Conservation (phyloP, 331 rosid genomes). For the Pyracantha coccinea region DNA sequence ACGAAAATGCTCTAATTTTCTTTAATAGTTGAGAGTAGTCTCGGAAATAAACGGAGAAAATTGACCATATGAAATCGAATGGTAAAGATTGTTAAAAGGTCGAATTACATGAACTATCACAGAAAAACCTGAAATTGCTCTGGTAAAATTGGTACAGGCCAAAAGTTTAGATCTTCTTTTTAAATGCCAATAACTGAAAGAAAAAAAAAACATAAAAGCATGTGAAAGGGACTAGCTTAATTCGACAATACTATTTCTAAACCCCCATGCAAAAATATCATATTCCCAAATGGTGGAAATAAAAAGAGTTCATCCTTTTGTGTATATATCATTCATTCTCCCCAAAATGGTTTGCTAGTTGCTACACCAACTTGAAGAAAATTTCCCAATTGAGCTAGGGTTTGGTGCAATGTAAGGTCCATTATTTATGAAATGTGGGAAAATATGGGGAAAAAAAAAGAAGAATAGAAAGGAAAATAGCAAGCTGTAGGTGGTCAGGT, state of each 20-base stretch:
- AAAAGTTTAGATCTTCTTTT: neutral
- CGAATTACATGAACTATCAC: too few species aligned
- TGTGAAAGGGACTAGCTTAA: neutral
- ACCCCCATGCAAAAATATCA: neutral
- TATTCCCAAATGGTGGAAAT: neutral
- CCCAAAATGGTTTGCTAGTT: neutral
- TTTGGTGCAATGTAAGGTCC: neutral
- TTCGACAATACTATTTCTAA: neutral
- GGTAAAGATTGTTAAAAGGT: neutral
- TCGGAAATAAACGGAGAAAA: too few species aligned
- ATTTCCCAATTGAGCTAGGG: neutral
- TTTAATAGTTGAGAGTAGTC: too few species aligned
- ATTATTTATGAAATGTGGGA: slow-evolving; percentile 3
- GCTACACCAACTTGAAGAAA: neutral
- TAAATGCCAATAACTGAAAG: neutral
- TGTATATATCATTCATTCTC: neutral
- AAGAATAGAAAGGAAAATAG: neutral
- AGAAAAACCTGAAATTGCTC: too few species aligned
- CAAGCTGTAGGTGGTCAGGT: neutral
- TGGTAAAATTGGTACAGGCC: neutral
- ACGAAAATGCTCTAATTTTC: too few species aligned
- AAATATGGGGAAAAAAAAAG: neutral
- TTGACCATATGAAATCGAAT: too few species aligned
- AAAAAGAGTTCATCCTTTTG: neutral
- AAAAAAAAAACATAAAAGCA: neutral